Base-by-base conservation (phyloP, 2,329 filamentous ascomycete genomes). In the Nemania sp. region DNA sequence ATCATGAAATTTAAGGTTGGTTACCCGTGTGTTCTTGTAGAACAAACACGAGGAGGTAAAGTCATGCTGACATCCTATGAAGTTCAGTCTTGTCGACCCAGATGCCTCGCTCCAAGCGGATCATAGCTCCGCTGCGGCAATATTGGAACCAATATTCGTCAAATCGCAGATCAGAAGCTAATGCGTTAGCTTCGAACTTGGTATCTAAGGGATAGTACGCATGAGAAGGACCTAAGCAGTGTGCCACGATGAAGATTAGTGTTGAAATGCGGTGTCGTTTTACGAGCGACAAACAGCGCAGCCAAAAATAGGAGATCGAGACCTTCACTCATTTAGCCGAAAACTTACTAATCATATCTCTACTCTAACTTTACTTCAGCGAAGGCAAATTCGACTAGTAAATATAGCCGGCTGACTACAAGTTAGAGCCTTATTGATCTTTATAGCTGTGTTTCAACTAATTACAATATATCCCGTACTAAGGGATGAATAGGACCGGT, bases 1-100 rank as follows among this genome's bases (percentile, higher is more conserved):
- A 13, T 75, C 13, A 73, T 72, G 73, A 73, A 73, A 26, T 74
- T 70, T 13, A 65, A 73, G 57, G 74, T 73, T n/a, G 62, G 72
- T 70, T 56, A 3, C 18, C 20, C 13, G 13, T 35, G n/a, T n/a
- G 20, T 29, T 32, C 22, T 22, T 13, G 20, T 15, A 22, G 20
- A 5, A 18, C 10, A 22, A 61, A 26, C 32, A 8, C 3, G 32
- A n/a, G 13, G 7, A 8, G 7, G 6, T 8, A 20, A 49, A 24
- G 20, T 2, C 22, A 61, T 67, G 32, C 67, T 72, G 51, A 74
- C 47, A 11, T 11, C 47, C 18, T 13, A 11, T 3, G 4, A 45
- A 75, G 73, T 18, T 75, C 35, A 62, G 53, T 55, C 62, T 75
- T 20, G 65, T 66, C 24, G 64, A 72, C 49, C 63, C 70, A 7